Evolutionary conservation across 1,284 basidiomycete genomes (phyloP).

Genomic region (Irpex rosettiformis): DNA sequence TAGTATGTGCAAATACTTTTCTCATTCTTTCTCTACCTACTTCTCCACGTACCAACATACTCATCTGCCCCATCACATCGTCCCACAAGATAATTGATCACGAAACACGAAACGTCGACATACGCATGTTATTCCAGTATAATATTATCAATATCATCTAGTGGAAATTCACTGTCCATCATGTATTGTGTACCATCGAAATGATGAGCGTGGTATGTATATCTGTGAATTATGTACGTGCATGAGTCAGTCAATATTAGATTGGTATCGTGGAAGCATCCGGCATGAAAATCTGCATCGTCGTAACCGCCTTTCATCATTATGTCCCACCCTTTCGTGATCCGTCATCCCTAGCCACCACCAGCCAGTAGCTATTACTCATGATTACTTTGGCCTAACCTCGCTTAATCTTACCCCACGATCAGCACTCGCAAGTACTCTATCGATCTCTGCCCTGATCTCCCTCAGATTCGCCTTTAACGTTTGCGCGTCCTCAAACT

Average conservation of each 20-base stretch:
- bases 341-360: too few species aligned
- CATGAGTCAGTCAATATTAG: conserved; percentile 1
- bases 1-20: neutral
- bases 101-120: neutral
- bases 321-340: too few species aligned
- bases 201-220: neutral
- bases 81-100: neutral
- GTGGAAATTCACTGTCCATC: neutral
- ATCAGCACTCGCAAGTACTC: conserved; percentile 44
- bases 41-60: neutral
- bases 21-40: too few species aligned
- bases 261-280: conserved; percentile 4
- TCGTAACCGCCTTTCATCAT: conserved; percentile 6
- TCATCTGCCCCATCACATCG: neutral
- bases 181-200: neutral
- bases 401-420: neutral
- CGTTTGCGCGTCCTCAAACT: conserved; percentile 87
- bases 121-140: conserved; percentile 12
- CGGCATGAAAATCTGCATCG: neutral
- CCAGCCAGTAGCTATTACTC: too few species aligned
- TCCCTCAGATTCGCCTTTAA: conserved; percentile 73
- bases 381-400: neutral
- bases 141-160: conserved; percentile 11
- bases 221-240: neutral
- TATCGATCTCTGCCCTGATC: conserved; percentile 77